Base-by-base conservation (phyloP, 202 grass and related monocot genomes). In the Carex arenaria region DNA sequence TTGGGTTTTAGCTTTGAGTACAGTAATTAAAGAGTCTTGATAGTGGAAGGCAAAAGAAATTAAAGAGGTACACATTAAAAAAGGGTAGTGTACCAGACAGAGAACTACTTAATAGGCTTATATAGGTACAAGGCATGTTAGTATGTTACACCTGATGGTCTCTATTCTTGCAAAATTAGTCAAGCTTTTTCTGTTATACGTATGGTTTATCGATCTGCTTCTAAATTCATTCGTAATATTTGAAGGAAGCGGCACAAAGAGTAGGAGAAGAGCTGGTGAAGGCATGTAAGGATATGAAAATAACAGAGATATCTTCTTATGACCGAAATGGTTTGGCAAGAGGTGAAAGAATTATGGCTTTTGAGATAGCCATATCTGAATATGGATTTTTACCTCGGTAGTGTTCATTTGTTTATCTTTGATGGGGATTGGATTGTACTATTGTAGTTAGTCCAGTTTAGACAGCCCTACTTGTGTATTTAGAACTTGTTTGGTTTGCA, bases 311-410 rank as follows among this genome's bases (percentile, higher is more conserved):
- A 59, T 98, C 94, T 2, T 89, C 86, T 77, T 98, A 98, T 22
- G 95, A 95, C 28, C 87, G 89, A 72, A 98, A 98, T 45, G 86
- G 91, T 31, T 92, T 95, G 64, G 89, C 92, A 18, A 89, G 93
- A 40, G 93, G 93, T 64, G 95, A 93, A 60, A 94, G 90, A 92
- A 92, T 95, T 85, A 75, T 84, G 55, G 92, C 95, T 7, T 95
- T 98, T 32, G 92, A 93, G 85, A 80, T 72, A 28, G 87, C 90
- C 7, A 63, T 98, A 45, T 83, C 87, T 22, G 85, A 90, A 80
- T 82, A 90, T 43, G 92, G 95, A 0, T 98, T 98, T 93, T 63
- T 98, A 72, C 86, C 82, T 47, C 20, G 59, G 22, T 62, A 22
- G 64, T 40, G 9, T 19, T 10, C 59, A 40, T 62, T 80, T 43